phyloP scores from a whole-genome alignment of 805 yeast species.

The Teunomyces aglyptinius region DNA sequence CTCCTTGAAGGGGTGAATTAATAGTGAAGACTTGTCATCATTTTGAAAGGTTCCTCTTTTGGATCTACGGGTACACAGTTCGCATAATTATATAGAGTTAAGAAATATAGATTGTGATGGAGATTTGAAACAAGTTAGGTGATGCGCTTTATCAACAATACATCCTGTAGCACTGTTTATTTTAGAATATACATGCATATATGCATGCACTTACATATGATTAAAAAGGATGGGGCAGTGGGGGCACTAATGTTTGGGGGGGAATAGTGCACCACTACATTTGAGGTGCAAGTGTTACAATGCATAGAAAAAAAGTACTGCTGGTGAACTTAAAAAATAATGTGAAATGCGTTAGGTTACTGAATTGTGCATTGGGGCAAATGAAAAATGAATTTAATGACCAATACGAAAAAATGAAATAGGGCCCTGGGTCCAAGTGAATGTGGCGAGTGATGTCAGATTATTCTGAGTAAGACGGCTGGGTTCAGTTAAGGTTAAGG shows the following conservation, averaged over 20 bases:
- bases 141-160: not conserved
- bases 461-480: not conserved
- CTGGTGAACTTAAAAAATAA: not conserved
- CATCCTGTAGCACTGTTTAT: not conserved
- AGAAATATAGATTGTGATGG: not conserved
- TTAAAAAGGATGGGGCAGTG: not conserved
- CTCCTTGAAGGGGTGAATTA: constrained; percentile 2
- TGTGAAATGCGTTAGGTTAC: not conserved
- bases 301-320: not conserved
- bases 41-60: not conserved
- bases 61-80: not conserved
- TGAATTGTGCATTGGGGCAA: not conserved
- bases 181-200: not conserved
- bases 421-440: not conserved
- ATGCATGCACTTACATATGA: not conserved
- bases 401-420: not conserved
- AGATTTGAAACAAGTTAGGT: not conserved
- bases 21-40: not conserved
- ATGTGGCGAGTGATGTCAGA: not conserved
- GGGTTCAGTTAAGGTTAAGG: not conserved
- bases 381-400: not conserved
- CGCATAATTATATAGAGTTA: not conserved
- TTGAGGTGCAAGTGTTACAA: not conserved
- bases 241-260: not conserved
- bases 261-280: not conserved